phyloP scores from a whole-genome alignment of 192 early-diverging fungal species.

The Backusella luteola region DNA sequence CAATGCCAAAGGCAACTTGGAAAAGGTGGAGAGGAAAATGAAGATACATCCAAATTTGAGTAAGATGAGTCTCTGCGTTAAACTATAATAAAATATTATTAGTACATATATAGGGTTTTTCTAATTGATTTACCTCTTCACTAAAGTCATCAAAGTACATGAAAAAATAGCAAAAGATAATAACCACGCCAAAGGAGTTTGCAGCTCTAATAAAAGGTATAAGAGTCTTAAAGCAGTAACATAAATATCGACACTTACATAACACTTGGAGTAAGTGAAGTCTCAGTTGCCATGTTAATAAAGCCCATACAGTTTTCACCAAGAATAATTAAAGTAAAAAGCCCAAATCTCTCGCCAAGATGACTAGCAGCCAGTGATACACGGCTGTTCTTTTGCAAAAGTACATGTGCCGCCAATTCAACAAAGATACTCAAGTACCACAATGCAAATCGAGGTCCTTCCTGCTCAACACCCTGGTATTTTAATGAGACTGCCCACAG shows the following conservation, averaged over 20 bases:
- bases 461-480: not conserved
- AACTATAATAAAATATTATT: not conserved
- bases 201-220: conserved; percentile 8
- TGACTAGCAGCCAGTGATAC: conserved; percentile 45
- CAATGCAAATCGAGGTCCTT: conserved; percentile 20
- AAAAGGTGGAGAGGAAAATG: conserved; percentile 50
- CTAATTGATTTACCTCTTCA: conserved; percentile 32
- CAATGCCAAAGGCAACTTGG: conserved; percentile 48
- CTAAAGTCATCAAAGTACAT: conserved; percentile 53
- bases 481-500: conserved; percentile 29
- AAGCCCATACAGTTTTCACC: conserved; percentile 44
- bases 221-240: not conserved
- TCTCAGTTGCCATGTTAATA: conserved; percentile 34
- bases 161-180: conserved; percentile 49
- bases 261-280: not conserved
- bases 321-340: conserved; percentile 47
- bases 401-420: conserved; percentile 38
- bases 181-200: conserved; percentile 43
- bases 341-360: conserved; percentile 45
- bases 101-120: not conserved
- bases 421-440: conserved; percentile 46
- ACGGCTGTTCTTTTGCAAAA: conserved; percentile 35
- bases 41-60: conserved; percentile 45
- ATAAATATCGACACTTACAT: conserved; percentile 23
- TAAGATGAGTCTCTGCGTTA: conserved; percentile 10